Percentiles rank a stretch among this genome's conserved stretches.
phyloP scores from a whole-genome alignment of 208 protist species.

The Strigomonas culicis region DNA sequence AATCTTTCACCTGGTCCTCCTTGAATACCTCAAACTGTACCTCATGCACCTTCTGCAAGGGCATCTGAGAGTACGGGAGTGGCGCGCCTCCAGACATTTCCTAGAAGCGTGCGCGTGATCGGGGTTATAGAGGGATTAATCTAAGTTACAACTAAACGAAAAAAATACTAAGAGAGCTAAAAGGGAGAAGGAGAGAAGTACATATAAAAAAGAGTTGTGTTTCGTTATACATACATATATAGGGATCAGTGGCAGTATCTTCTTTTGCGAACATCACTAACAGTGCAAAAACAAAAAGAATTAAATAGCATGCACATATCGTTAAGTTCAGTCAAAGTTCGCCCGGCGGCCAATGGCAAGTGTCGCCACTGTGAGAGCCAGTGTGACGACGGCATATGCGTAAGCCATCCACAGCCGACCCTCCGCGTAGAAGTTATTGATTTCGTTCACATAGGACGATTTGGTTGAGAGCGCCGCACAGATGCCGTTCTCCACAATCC shows the following conservation, averaged over 20 bases:
- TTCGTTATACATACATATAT: neutral
- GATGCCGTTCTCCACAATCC: conserved; percentile 37
- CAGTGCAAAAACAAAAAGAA: conserved; percentile 2
- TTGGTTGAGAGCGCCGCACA: conserved; percentile 51
- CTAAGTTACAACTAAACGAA: neutral
- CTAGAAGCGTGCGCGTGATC: neutral
- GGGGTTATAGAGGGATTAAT: neutral
- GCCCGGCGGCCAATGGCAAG: conserved; percentile 30
- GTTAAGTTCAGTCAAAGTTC: conserved; percentile 14
- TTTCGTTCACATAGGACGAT: conserved; percentile 47
- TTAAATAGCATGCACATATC: neutral
- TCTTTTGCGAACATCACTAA: neutral
- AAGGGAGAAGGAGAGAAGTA: neutral
- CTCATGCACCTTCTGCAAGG: conserved; percentile 67
- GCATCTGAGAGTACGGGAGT: conserved; percentile 75
- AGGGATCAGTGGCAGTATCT: no score
- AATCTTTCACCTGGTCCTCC: conserved; percentile 82
- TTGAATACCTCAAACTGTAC: conserved; percentile 89
- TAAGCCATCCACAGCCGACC: conserved; percentile 22
- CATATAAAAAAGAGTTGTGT: neutral
- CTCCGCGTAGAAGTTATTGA: conserved; percentile 22
- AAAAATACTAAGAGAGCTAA: neutral
- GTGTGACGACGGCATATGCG: conserved; percentile 29
- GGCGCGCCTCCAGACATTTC: conserved; percentile 79
- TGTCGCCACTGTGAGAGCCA: conserved; percentile 27